Evolutionary conservation across 1,139 yeast genomes (phyloP).

Genomic region (Saccharomycopsis hybrid): DNA sequence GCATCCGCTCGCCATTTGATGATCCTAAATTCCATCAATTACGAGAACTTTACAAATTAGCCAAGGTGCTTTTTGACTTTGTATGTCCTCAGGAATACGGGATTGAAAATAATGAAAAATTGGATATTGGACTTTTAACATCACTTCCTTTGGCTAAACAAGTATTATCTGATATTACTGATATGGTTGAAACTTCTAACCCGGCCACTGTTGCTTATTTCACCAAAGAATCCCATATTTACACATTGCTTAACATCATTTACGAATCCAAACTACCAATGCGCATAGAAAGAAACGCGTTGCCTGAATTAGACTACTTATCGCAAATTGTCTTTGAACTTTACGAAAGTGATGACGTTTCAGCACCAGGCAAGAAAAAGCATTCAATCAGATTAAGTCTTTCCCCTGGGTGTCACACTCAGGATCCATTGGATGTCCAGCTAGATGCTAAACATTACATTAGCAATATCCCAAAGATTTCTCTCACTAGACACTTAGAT

Average conservation of each 20-base stretch:
- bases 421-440: slow-evolving; percentile 94
- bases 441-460: slow-evolving; percentile 94
- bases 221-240: slow-evolving; percentile 95
- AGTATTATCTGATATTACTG: slow-evolving; percentile 71
- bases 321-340: slow-evolving; percentile 93
- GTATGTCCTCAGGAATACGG: slow-evolving; percentile 99
- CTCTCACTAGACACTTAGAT: slow-evolving; percentile 88
- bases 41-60: slow-evolving; percentile 80
- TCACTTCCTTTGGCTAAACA: slow-evolving; percentile 92
- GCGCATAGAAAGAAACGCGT: slow-evolving; percentile 87
- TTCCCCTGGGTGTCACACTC: slow-evolving; percentile 97
- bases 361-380: slow-evolving; percentile 52
- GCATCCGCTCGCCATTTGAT: slow-evolving; percentile 60
- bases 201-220: slow-evolving; percentile 87
- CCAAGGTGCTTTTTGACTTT: slow-evolving; percentile 92
- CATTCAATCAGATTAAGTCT: slow-evolving; percentile 83
- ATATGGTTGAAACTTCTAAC: slow-evolving; percentile 67
- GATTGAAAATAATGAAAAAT: slow-evolving; percentile 88
- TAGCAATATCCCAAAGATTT: slow-evolving; percentile 87
- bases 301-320: slow-evolving; percentile 92
- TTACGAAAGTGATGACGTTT: slow-evolving; percentile 65
- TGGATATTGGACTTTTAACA: slow-evolving; percentile 92
- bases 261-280: slow-evolving; percentile 92
- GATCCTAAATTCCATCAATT: slow-evolving; percentile 72
- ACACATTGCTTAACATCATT: slow-evolving; percentile 82